Conservation (phyloP, 208 protist genomes). For the Kentomonas sorsogonicus region DNA sequence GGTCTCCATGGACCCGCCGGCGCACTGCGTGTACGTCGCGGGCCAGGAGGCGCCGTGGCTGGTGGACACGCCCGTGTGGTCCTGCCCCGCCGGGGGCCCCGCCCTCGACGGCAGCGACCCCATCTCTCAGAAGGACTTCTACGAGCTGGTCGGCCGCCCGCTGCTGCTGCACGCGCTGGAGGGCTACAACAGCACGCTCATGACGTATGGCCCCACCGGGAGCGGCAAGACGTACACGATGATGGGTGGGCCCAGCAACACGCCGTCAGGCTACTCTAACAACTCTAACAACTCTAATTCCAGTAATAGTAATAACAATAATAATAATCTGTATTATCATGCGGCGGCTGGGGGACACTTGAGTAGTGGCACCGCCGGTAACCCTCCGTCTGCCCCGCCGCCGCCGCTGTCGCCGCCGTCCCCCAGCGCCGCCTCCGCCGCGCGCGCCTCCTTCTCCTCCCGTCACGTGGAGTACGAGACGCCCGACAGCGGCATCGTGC, state of each 20-base stretch:
- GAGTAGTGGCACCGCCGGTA: too few species aligned
- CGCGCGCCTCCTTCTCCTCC: too few species aligned
- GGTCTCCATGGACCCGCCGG: constrained; percentile 64
- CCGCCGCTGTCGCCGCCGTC: too few species aligned
- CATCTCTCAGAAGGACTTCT: constrained; percentile 68
- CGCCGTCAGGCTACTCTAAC: background rate
- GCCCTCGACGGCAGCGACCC: constrained; percentile 41
- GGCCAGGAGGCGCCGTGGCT: constrained; percentile 29
- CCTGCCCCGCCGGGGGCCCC: constrained; percentile 23
- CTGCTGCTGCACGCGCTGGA: constrained; percentile 88
- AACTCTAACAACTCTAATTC: background rate
- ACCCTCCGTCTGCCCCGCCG: too few species aligned
- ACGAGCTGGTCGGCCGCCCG: constrained; percentile 77
- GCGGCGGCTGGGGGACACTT: constrained; percentile 1
- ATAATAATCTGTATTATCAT: background rate
- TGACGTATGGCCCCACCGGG: constrained; percentile 89
- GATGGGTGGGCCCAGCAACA: constrained; percentile 44
- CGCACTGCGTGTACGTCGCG: constrained; percentile 27
- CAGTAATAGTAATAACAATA: background rate
- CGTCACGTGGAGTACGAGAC: too few species aligned
- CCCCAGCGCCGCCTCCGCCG: too few species aligned
- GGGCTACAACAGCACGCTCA: constrained; percentile 87
- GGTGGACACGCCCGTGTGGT: constrained; percentile 76
- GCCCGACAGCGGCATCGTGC: constrained; percentile 68
- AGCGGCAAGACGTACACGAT: constrained; percentile 91